These are phyloP conservation scores for Coemansia umbellata DNA, from an alignment of 192 early-diverging fungal genomes.

Conservation along the genomic window DNA sequence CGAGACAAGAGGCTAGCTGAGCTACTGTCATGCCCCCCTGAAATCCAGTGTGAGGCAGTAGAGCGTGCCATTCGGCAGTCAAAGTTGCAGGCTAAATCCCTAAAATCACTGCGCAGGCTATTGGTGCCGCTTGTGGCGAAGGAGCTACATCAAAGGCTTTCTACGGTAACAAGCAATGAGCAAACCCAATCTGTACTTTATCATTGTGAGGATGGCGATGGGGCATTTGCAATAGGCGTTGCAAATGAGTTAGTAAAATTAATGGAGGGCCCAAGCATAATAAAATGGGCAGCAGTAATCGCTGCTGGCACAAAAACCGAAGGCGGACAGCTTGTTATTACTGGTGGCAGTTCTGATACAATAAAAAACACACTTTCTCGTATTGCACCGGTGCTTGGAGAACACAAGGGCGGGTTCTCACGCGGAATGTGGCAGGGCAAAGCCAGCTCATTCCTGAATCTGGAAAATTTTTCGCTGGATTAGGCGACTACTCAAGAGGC, in stretches of 20 bases:
- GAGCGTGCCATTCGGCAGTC: conserved; percentile 11
- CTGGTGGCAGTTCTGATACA: not conserved
- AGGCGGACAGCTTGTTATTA: conserved; percentile 15
- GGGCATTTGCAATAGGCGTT: conserved; percentile 11
- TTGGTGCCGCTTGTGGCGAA: conserved; percentile 15
- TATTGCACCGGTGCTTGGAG: conserved; percentile 4
- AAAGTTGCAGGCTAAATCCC: conserved; percentile 9
- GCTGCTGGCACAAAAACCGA: conserved; percentile 15
- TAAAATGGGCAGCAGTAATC: conserved; percentile 10
- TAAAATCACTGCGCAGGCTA: conserved; percentile 8
- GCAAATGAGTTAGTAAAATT: conserved; percentile 8
- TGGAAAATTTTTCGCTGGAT: not conserved
- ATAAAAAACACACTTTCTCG: conserved; percentile 4
- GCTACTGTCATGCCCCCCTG: conserved; percentile 26
- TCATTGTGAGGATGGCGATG: conserved; percentile 29
- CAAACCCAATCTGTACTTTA: conserved; percentile 2
- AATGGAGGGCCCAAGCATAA: conserved; percentile 1
- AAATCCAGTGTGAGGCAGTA: conserved; percentile 18
- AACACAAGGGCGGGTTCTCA: conserved; percentile 17
- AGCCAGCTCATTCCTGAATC: not conserved
- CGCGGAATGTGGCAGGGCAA: conserved; percentile 31
- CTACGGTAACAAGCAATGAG: not conserved
- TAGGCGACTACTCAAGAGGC: too few relatives aligned
- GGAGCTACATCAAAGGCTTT: conserved; percentile 8
- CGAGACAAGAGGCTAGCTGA: conserved; percentile 12